Evolutionary conservation across 225 moss, liverwort and hornwort genomes (phyloP).

Genomic region (Neckera pumila): DNA sequence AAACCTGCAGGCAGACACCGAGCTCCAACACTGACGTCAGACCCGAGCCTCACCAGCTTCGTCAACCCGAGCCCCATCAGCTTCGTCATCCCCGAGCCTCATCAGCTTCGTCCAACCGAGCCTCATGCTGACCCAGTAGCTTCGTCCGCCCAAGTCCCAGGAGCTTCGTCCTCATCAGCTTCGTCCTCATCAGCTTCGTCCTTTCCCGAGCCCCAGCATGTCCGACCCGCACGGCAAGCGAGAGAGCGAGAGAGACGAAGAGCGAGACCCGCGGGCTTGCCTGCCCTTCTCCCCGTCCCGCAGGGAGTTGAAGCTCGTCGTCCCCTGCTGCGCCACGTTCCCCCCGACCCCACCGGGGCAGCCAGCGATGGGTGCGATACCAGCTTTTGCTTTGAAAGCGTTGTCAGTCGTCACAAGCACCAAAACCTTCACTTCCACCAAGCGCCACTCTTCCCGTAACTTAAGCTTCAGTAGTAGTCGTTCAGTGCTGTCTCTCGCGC

Average conservation of each 20-base stretch:
- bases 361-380: background rate
- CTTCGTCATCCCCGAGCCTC: background rate
- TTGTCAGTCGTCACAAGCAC: slow-evolving; percentile 8
- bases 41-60: background rate
- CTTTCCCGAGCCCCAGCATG: background rate
- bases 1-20: background rate
- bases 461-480: background rate
- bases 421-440: background rate
- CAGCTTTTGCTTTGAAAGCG: background rate
- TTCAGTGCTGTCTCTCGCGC: background rate
- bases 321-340: background rate
- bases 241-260: background rate
- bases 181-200: background rate
- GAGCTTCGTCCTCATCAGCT: background rate
- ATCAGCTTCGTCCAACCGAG: background rate
- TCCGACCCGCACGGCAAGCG: background rate
- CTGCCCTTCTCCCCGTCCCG: background rate
- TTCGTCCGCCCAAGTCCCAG: background rate
- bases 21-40: too few relatives aligned
- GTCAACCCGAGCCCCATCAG: background rate
- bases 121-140: background rate
- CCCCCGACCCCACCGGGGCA: background rate
- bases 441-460: background rate
- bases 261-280: background rate
- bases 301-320: background rate